Percentiles rank a stretch among this genome's conserved stretches.
Conservation (phyloP, 176 grass and related monocot genomes). For the Lolium rigidum region DNA sequence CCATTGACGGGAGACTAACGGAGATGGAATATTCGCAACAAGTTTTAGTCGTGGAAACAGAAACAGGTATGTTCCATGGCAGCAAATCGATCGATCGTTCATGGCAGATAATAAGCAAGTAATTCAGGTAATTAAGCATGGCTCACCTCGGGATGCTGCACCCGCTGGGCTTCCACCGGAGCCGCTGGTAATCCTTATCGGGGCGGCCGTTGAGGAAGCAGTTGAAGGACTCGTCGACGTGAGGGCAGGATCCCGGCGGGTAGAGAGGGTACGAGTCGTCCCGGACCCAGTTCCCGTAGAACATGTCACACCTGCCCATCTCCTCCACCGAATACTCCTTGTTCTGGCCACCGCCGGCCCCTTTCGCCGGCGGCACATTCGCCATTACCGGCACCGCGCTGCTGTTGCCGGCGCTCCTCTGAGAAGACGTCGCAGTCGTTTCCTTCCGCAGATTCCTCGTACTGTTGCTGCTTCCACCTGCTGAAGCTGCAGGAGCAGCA, state of each 20-base stretch:
- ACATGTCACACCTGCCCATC: constrained; percentile 83
- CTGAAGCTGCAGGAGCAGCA: constrained; percentile 12
- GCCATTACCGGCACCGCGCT: constrained; percentile 29
- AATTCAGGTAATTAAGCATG: neutral
- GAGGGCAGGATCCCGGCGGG: constrained; percentile 74
- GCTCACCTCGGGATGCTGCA: constrained; percentile 91
- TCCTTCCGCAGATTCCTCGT: constrained; percentile 36
- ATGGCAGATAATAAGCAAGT: neutral
- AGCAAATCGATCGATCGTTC: neutral
- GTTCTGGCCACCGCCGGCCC: constrained; percentile 25
- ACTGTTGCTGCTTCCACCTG: constrained; percentile 36
- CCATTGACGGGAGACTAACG: neutral
- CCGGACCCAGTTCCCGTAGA: constrained; percentile 76
- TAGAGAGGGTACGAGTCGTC: constrained; percentile 93
- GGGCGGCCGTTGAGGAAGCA: constrained; percentile 84
- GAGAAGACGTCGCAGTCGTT: neutral
- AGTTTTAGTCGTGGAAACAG: neutral
- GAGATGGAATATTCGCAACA: neutral
- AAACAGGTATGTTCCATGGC: neutral
- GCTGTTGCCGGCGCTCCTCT: constrained; percentile 24
- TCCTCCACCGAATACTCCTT: constrained; percentile 61
- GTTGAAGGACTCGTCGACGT: constrained; percentile 91
- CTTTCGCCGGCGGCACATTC: neutral
- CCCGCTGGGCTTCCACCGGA: constrained; percentile 82
- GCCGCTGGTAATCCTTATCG: constrained; percentile 77